Base-by-base conservation (phyloP, 805 yeast species). In the Metschnikowia henanensis region DNA sequence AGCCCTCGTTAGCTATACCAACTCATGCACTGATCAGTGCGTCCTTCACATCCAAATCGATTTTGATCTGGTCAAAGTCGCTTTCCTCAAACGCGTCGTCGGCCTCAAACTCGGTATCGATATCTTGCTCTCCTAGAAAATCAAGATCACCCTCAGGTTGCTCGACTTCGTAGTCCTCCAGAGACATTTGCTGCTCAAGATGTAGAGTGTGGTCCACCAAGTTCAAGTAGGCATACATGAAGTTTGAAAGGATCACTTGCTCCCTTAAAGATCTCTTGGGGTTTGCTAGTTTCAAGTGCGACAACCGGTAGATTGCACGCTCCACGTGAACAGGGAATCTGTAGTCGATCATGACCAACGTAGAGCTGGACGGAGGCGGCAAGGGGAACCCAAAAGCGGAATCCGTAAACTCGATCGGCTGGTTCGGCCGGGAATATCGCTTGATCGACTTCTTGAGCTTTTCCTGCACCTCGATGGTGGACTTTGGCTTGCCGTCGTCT, bases 141-240 rank as follows among this genome's bases (percentile, higher is more conserved):
- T 47, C 53, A 21, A 46, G 42, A 15, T 50, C 56, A 10, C 41
- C 44, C 18, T 41, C 56, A 5, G 57, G 56, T 28, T 47, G 50
- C 16, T 44, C 51, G n/a, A 37, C 23, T 20, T 40, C 53, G 29
- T 25, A 37, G 12, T 54, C 55, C 17, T 54, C 56, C 49, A 40
- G 45, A 35, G 61, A 60, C 62, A 66, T 59, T 47, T 83, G 88
- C 56, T 86, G 92, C 48, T 71, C 75, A 49, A 87, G 64, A 62
- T 84, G 88, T 53, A 86, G 70, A 13, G 92, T 91, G 61, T 92
- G 97, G 63, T 92, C 95, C 43, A 94, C 96, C 64, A 94, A 72
- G 60, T 94, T 92, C 72, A 94, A 76, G 65, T 94, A 94, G 0
- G 97, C 92, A 61, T 94, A 94, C 99, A 94, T 94, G 77, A 94